phyloP scores from a whole-genome alignment of 1,284 basidiomycete genomes.

The Naganishia sp. region DNA sequence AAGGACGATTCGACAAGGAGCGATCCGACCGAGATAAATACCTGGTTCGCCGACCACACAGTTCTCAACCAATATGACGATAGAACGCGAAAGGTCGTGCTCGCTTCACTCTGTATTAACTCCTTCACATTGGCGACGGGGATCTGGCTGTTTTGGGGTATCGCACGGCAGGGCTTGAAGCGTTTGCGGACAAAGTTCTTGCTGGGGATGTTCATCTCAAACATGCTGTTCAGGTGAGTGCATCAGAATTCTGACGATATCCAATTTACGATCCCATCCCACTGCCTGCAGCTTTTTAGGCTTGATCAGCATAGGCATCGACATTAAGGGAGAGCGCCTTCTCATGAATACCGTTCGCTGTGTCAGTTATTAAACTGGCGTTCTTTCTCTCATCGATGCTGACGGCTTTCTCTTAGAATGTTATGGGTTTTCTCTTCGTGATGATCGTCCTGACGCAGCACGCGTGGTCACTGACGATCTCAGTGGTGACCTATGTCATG shows the following conservation, averaged over 20 bases:
- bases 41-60: neutral
- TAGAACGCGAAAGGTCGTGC: slow-evolving; percentile 4
- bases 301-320: neutral
- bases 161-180: slow-evolving; percentile 6
- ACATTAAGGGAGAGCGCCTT: neutral
- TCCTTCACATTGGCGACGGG: neutral
- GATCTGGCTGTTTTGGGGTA: slow-evolving; percentile 11
- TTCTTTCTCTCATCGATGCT: neutral
- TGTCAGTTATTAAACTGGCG: neutral
- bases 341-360: neutral
- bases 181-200: slow-evolving; percentile 6
- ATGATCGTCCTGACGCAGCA: slow-evolving; percentile 8
- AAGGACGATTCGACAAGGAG: no score
- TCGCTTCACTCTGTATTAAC: neutral
- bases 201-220: neutral
- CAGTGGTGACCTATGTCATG: neutral
- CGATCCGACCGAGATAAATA: neutral
- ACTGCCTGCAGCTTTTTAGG: neutral
- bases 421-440: slow-evolving; percentile 4
- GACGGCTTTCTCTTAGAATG: neutral
- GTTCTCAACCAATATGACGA: neutral
- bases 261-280: neutral
- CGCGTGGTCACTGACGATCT: slow-evolving; percentile 4
- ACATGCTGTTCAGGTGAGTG: neutral
- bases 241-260: neutral